Conservation (phyloP, 306 rosid species). For the Rosa rugosa region DNA sequence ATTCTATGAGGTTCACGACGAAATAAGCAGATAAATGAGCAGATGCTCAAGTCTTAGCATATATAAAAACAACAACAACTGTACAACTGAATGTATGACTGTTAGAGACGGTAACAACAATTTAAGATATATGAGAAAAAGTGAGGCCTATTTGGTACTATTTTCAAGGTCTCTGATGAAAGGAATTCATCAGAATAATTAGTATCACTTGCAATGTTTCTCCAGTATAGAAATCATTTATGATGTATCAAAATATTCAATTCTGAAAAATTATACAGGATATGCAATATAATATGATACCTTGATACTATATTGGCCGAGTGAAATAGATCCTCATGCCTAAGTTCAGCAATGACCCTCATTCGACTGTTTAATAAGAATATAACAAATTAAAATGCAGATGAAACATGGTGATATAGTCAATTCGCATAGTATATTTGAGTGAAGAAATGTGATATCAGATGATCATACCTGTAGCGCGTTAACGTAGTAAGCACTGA, state of each 20-base stretch:
- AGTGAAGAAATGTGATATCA: constrained; percentile 15
- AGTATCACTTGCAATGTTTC: not conserved
- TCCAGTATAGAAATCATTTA: not conserved
- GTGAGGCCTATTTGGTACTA: not conserved
- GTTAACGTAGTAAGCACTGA: constrained; percentile 88
- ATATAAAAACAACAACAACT: not conserved
- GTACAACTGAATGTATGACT: not conserved
- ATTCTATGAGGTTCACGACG: constrained; percentile 28
- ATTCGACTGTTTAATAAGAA: constrained; percentile 68
- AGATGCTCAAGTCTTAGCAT: not conserved
- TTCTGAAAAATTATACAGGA: constrained; percentile 7
- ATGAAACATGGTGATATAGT: not conserved
- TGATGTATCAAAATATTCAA: not conserved
- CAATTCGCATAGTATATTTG: not conserved
- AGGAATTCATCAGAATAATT: not conserved
- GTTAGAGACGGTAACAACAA: not conserved
- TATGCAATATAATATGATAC: constrained; percentile 39
- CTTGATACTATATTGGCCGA: constrained; percentile 95
- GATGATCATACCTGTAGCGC: constrained; percentile 66
- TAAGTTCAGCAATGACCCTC: constrained; percentile 92
- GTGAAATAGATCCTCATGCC: constrained; percentile 87
- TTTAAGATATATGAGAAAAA: not conserved
- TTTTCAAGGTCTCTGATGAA: not conserved
- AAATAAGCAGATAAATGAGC: constrained; percentile 7
- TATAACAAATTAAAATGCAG: constrained; percentile 9